phyloP scores from a whole-genome alignment of 2,329 filamentous ascomycete species.

The Trichoderma atrobrunneum region DNA sequence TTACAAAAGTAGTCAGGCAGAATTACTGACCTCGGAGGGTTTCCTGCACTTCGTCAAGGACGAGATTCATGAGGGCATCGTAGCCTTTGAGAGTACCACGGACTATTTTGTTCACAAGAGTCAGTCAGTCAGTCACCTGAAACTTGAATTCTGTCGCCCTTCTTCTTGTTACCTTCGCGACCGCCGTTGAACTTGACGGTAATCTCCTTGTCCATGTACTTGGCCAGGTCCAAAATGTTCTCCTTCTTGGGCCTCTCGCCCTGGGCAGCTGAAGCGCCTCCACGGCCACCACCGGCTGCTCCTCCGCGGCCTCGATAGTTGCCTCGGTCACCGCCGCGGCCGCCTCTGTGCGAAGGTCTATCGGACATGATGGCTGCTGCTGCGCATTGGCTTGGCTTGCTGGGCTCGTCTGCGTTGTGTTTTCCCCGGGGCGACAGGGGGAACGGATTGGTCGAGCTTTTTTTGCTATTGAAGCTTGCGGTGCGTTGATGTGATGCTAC shows the following conservation, averaged over 20 bases:
- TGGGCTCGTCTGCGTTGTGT: not conserved
- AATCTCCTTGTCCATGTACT: slow-evolving; percentile 97
- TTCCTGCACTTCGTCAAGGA: slow-evolving; percentile 91
- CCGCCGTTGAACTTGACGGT: slow-evolving; percentile 96
- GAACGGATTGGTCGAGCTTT: not conserved
- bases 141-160: not conserved
- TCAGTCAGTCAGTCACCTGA: not conserved
- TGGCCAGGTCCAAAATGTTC: slow-evolving; percentile 91
- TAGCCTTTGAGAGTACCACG: slow-evolving; percentile 89
- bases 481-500: not conserved
- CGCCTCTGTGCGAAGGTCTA: slow-evolving; percentile 47
- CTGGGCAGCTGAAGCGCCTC: slow-evolving; percentile 44
- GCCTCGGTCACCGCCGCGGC: slow-evolving; percentile 44
- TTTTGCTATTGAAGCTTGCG: not conserved
- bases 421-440: not conserved
- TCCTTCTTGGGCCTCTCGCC: slow-evolving; percentile 91
- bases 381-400: slow-evolving; percentile 21
- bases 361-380: slow-evolving; percentile 45
- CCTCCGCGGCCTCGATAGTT: slow-evolving; percentile 43
- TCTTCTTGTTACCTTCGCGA: slow-evolving; percentile 63
- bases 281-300: slow-evolving; percentile 48
- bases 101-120: slow-evolving; percentile 51
- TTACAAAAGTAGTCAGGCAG: not conserved
- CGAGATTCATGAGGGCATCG: slow-evolving; percentile 96
- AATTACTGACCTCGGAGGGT: slow-evolving; percentile 67